Evolutionary conservation across 352 stramenopile genomes (phyloP), one percentile per base, ranked within the genome.

Genomic region (Globisporangium takayamanum): DNA sequence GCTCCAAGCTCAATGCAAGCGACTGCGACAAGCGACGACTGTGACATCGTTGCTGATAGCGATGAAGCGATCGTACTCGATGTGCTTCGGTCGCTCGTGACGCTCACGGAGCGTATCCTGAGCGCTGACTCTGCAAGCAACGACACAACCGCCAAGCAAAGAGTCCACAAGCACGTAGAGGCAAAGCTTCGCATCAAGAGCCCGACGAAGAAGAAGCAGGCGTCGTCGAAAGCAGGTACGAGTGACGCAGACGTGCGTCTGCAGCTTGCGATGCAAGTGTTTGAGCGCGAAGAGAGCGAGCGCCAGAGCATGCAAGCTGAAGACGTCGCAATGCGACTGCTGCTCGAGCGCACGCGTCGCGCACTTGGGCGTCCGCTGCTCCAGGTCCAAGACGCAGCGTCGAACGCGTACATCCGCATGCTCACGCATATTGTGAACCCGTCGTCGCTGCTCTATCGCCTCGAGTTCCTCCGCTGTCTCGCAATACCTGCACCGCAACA

Each of bases 361-460:
- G 42, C 37, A 0, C 3, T 74, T 7, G 80, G 88, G 54, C 66
- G 76, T 26, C 74, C 73, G 8, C 39, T 76, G 7, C 59, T 90
- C 1, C 70, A 74, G 16, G 44, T 64, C 14, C 74, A 90, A 65
- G 78, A 90, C 48, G 20, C 63, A 30, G 72, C 76, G 2, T 60
- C 78, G 36, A 75, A 85, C 26, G 67, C 67, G 18, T 79, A 84
- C 48, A 67, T 82, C 12, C 72, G 73, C 0, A 65, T 86, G 6
- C 56, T 90, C 15, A 71, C 59, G 3, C 69, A 84, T n/a, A 85
- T 80, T 30, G 72, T 78, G 26, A 76, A 82, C 42, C 70, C 70
- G 5, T 70, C 67, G 11, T 74, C 74, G 5, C 66, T 78, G 44
- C 61, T 90, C 20, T 68, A 63, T 49, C 69, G 75, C 12, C 59